Evolutionary conservation across 495 filamentous ascomycete species (phyloP).

Genomic region (Hyaloscypha bicolor): DNA sequence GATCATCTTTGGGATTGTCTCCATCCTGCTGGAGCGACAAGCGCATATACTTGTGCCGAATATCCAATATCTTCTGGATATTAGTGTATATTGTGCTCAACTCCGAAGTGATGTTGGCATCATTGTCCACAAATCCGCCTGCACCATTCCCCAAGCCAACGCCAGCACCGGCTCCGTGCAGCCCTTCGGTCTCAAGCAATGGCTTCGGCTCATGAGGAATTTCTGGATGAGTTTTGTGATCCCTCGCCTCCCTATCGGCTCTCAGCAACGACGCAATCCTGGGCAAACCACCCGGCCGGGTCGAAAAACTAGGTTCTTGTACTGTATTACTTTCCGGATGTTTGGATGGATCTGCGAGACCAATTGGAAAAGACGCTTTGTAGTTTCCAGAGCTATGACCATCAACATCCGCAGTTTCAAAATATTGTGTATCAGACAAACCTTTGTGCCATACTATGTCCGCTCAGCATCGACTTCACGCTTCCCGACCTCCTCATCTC

Average conservation of each 20-base stretch:
- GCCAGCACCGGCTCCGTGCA: constrained; percentile 55
- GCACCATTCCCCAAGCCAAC: constrained; percentile 44
- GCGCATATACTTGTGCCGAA: constrained; percentile 85
- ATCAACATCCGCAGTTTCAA: constrained; percentile 8
- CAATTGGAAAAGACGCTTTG: constrained; percentile 34
- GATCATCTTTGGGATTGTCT: constrained; percentile 86
- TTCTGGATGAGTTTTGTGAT: constrained; percentile 45
- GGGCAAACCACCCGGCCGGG: constrained; percentile 22
- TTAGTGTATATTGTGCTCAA: constrained; percentile 83
- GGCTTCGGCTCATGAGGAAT: constrained; percentile 52
- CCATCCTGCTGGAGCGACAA: constrained; percentile 79
- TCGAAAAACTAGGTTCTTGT: constrained; percentile 33
- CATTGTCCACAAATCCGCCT: constrained; percentile 52
- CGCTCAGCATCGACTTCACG: constrained; percentile 41
- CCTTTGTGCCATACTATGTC: constrained; percentile 24
- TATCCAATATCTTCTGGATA: constrained; percentile 78
- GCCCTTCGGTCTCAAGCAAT: constrained; percentile 45
- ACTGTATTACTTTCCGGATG: constrained; percentile 32
- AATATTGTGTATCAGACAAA: constrained; percentile 8
- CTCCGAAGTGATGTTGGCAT: constrained; percentile 77
- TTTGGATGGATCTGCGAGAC: constrained; percentile 35
- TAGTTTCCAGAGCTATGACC: constrained; percentile 28
- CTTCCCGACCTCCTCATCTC: constrained; percentile 41
- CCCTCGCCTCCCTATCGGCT: constrained; percentile 48
- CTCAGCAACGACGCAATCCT: constrained; percentile 38